phyloP scores from a whole-genome alignment of 2,329 filamentous ascomycete genomes.

The Calonectria pauciramosa region DNA sequence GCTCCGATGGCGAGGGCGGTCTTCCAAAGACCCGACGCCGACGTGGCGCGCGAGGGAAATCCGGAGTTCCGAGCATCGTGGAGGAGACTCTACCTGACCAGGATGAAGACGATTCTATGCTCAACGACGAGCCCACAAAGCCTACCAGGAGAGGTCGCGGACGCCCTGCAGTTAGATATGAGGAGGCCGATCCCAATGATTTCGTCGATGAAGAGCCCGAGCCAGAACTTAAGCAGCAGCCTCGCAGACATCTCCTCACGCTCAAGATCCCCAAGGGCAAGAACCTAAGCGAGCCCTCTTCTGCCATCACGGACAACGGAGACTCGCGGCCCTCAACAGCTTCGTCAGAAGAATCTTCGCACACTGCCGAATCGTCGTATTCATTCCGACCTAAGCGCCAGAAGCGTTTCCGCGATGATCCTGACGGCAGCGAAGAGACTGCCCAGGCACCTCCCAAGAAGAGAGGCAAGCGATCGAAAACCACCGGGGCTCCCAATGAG shows the following conservation, averaged over 20 bases:
- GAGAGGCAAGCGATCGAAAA: conserved; percentile 48
- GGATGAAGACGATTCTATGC: conserved; percentile 34
- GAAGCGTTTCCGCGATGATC: conserved; percentile 66
- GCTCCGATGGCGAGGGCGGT: conserved; percentile 49
- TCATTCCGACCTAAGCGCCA: conserved; percentile 69
- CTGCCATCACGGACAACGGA: conserved; percentile 56
- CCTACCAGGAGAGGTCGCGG: conserved; percentile 43
- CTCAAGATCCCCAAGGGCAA: conserved; percentile 58
- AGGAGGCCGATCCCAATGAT: conserved; percentile 47
- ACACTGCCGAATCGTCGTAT: conserved; percentile 65
- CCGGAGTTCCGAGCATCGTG: conserved; percentile 36
- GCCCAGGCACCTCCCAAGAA: conserved; percentile 56
- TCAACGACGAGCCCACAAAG: conserved; percentile 39
- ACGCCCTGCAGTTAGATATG: conserved; percentile 45
- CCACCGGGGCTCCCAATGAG: conserved; percentile 22
- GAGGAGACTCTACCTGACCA: conserved; percentile 43
- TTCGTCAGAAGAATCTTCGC: conserved; percentile 64
- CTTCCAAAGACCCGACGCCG: conserved; percentile 49
- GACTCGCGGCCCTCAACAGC: conserved; percentile 67
- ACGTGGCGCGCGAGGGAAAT: conserved; percentile 47
- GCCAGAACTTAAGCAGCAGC: conserved; percentile 45
- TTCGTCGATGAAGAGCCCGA: conserved; percentile 45
- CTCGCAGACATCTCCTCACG: conserved; percentile 51
- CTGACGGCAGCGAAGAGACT: conserved; percentile 56
- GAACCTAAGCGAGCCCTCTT: conserved; percentile 55